Conservation (phyloP, 495 filamentous ascomycete genomes). For the Viridothelium virens region DNA sequence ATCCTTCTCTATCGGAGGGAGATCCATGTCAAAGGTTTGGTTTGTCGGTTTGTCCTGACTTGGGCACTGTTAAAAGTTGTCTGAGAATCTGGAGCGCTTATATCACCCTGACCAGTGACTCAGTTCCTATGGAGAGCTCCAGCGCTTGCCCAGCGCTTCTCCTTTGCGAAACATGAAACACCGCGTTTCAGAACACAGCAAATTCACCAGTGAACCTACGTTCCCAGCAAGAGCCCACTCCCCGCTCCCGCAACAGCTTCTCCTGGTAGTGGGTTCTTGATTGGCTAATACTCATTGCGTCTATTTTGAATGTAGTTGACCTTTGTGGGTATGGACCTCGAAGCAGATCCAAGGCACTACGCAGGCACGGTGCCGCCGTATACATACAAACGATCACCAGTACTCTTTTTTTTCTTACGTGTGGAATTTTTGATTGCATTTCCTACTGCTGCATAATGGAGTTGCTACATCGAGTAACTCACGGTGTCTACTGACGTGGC, state of each 20-base stretch:
- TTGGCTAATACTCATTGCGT: neutral
- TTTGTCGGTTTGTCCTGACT: no score
- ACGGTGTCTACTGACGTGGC: neutral
- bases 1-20: no score
- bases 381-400: neutral
- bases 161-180: constrained; percentile 11
- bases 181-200: constrained; percentile 5
- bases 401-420: neutral
- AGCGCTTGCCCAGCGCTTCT: neutral
- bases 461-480: neutral
- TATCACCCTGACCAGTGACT: neutral
- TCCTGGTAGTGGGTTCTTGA: neutral
- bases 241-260: neutral
- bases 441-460: neutral
- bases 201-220: neutral
- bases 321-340: neutral
- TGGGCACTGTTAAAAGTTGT: no score
- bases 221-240: neutral
- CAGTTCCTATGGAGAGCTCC: neutral
- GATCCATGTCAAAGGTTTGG: no score
- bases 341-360: neutral
- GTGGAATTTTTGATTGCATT: neutral
- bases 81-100: neutral
- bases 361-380: neutral
- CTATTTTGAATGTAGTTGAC: neutral